Evolutionary conservation across 1,284 basidiomycete species (phyloP), one percentile per base, ranked within the genome.

Genomic region (Coniophora puteana): DNA sequence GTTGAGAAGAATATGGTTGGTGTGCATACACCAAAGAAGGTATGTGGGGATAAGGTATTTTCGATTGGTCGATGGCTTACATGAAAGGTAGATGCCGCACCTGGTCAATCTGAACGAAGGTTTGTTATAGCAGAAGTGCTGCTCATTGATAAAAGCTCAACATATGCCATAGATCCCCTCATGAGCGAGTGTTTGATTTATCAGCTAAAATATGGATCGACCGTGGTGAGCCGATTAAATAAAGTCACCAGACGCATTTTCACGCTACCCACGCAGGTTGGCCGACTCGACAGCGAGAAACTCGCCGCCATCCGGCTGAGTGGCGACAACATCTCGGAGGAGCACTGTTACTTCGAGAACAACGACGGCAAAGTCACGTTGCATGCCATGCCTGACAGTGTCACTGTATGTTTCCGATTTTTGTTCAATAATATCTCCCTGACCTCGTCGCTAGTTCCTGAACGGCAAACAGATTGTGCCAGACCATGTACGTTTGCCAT

Each of bases 21-120:
- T 35, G 92, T 99, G 37, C 93, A 97, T 69, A 94, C 95, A n/a
- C 95, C 95, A n/a, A 98, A 97, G 74, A 93, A 85, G 76, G 86
- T 78, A 51, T 49, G 74, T 53, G 45, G 21, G 43, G 21, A 27
- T 38, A 39, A 39, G 16, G 26, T 21, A 39, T 26, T 27, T 13
- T 8, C 8, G 41, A 32, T 4, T 24, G 43, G 34, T 40, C 32
- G 47, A 33, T 37, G 25, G 25, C 40, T 51, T 22, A 49, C 49
- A 46, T 41, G 28, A 35, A 14, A 33, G 48, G 41, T 54, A 89
- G 80, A 93, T 92, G 80, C 93, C 94, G 4, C 93, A 95, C 68
- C 69, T 97, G 48, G 93, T 97, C 57, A 97, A 97, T 46, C 56
- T 89, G 81, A 93, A 93, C 62, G 90, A 93, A 76, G 89, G 88